Evolutionary conservation across 2,329 filamentous ascomycete species (phyloP), one percentile per base, ranked within the genome.

Genomic region (Phialemoniopsis sp.): DNA sequence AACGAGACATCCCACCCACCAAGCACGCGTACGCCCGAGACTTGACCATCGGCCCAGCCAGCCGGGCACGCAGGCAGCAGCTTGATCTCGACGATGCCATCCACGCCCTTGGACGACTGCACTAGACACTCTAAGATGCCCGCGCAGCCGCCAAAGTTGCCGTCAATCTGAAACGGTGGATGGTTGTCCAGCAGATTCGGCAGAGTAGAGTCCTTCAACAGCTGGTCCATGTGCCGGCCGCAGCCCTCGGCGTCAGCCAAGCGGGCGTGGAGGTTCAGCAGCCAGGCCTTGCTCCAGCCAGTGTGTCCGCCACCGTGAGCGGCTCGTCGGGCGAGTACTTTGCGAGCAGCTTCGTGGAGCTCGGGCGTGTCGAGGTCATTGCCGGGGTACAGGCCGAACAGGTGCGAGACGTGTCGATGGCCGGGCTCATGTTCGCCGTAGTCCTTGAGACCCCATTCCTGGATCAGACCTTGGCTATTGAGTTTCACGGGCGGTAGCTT

Each of bases 241-340:
- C 59, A 62, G 29, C 62, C 56, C 29, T 61, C 57, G 4, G 50
- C 48, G 40, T 68, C 61, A 14, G 34, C 30, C 19, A 76, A 52
- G 1, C 73, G 62, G 12, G 71, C 70, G 37, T 69, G 67, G 30
- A 73, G 54, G 31, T 66, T 70, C n/a, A 73, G 55, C 1, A 69
- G 51, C 71, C 71, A 76, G 5, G 68, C 69, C 13, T 67, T 59
- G 4, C 68, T 71, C 72, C 72, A 76, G 0, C 72, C 72, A 0
- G 70, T 76, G 37, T 71, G 64, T 0, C 68, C 72, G 5, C 68
- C 65, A 3, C 60, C 60, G 13, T 60, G 49, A 0, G 52, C 53
- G 0, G 54, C 52, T 17, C 61, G 43, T 7, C 55, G 45, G 0
- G 54, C 46, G 2, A 66, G 48, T 0, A 58, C 56, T 6, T 44